Evolutionary conservation across 441 rosid species (phyloP).

Genomic region (Geranium incanum): DNA sequence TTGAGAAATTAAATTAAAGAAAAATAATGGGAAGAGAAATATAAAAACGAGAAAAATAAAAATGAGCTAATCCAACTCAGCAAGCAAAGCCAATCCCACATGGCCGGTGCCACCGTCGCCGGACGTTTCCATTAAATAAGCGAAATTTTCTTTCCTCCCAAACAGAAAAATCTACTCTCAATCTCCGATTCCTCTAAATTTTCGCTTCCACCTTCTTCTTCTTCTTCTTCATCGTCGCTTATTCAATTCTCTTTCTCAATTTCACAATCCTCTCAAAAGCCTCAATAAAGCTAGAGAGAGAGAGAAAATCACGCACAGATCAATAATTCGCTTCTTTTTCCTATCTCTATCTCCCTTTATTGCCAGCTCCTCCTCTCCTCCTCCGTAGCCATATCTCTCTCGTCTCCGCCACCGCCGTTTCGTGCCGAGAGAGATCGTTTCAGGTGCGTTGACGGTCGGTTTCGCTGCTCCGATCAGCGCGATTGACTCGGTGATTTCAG

Average conservation of each 20-base stretch:
- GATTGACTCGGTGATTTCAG: neutral
- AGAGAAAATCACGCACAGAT: constrained; percentile 19
- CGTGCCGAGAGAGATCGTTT: constrained; percentile 6
- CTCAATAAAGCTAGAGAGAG: constrained; percentile 29
- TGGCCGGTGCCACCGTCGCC: constrained; percentile 42
- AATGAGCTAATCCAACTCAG: neutral
- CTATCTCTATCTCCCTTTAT: constrained; percentile 19
- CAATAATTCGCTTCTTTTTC: constrained; percentile 37
- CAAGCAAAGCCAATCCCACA: constrained; percentile 16
- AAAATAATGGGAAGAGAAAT: neutral
- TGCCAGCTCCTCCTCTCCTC: constrained; percentile 24
- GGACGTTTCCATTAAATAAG: constrained; percentile 28
- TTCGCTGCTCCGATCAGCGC: neutral
- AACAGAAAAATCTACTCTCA: neutral
- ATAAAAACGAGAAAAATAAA: no score
- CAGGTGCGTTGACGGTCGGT: constrained; percentile 5
- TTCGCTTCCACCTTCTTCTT: neutral
- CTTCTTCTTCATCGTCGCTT: neutral
- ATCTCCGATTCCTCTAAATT: constrained; percentile 14
- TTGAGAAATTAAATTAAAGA: neutral
- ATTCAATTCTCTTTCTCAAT: neutral
- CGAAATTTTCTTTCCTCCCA: neutral
- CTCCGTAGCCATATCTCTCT: constrained; percentile 4
- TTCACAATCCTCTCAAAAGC: constrained; percentile 21
- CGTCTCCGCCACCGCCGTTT: constrained; percentile 15